Evolutionary conservation across 202 grass and related monocot genomes (phyloP).

Genomic region (Carex arenaria): DNA sequence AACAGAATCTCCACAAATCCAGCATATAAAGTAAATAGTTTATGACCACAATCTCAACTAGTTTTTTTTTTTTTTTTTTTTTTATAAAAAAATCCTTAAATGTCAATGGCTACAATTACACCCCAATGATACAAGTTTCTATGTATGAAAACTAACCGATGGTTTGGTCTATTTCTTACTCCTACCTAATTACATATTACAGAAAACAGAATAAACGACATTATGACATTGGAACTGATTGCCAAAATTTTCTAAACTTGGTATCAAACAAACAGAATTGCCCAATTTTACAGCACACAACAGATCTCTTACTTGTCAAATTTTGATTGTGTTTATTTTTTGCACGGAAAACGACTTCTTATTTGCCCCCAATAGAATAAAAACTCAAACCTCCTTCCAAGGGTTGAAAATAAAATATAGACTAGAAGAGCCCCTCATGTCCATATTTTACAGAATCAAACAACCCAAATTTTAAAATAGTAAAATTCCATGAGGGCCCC

Average conservation of each 20-base stretch:
- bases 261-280: background rate
- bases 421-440: background rate
- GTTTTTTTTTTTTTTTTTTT: too few relatives aligned
- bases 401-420: background rate
- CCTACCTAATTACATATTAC: background rate
- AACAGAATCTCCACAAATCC: background rate
- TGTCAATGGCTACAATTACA: conserved; percentile 4
- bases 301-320: background rate
- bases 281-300: background rate
- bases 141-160: background rate
- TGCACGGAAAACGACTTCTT: background rate
- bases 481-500: background rate
- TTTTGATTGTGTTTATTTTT: background rate
- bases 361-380: background rate
- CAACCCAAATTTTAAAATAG: background rate
- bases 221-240: background rate
- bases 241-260: background rate
- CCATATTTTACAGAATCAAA: background rate
- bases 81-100: background rate
- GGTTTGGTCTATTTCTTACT: background rate
- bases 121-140: background rate
- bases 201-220: background rate
- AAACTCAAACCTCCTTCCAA: background rate
- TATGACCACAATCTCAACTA: background rate
- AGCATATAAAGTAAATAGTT: background rate